phyloP scores from a whole-genome alignment of 768 basidiomycete genomes.

The Auriculariales sp. region DNA sequence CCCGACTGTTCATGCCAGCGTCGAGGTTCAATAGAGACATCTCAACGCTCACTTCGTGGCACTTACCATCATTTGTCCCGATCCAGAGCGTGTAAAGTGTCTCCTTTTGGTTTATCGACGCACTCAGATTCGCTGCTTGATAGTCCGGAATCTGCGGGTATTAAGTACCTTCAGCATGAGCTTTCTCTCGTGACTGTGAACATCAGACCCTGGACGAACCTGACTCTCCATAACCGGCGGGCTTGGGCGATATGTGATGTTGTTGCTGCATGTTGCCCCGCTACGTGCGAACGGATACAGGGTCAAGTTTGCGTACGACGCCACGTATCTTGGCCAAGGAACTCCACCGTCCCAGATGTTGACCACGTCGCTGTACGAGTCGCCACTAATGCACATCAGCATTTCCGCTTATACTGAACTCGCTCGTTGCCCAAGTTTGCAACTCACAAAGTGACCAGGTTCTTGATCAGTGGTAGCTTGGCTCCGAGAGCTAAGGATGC shows the following conservation, averaged over 20 bases:
- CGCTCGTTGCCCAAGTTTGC: too few relatives aligned
- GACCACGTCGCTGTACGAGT: not conserved
- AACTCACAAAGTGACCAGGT: not conserved
- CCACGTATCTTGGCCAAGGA: not conserved
- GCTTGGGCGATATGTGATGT: not conserved
- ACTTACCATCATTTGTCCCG: slow-evolving; percentile 38
- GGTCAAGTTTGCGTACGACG: not conserved
- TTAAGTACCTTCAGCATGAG: too few relatives aligned
- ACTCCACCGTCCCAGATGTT: not conserved
- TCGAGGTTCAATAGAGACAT: too few relatives aligned
- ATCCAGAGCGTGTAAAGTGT: slow-evolving; percentile 58
- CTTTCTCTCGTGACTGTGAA: too few relatives aligned
- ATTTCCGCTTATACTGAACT: too few relatives aligned
- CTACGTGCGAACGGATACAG: not conserved
- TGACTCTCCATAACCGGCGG: not conserved
- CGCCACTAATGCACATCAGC: not conserved
- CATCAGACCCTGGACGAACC: too few relatives aligned
- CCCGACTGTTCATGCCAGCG: too few relatives aligned
- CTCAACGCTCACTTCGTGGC: too few relatives aligned
- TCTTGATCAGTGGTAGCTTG: not conserved
- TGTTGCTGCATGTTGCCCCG: not conserved
- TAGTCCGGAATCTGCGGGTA: not conserved
- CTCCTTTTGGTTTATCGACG: slow-evolving; percentile 20
- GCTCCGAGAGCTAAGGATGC: too few relatives aligned
- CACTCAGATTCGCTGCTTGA: not conserved